These are phyloP conservation scores for Termitomyces sp. DNA, from an alignment of 768 basidiomycete genomes.

Conservation along the genomic window DNA sequence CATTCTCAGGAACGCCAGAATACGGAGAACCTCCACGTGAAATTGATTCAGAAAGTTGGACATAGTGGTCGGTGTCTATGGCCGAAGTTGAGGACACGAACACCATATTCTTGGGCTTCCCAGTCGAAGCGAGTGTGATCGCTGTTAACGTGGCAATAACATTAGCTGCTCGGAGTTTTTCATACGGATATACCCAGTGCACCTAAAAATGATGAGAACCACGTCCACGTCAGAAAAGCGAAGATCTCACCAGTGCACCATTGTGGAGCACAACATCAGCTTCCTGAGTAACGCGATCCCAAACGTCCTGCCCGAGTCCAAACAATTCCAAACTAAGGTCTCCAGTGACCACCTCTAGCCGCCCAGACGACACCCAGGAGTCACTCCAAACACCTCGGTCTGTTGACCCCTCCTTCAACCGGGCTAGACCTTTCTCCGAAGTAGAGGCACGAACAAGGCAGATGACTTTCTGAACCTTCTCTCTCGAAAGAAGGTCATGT, in stretches of 20 bases:
- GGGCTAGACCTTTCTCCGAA: constrained; percentile 55
- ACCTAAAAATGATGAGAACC: constrained; percentile 48
- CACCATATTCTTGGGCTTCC: constrained; percentile 74
- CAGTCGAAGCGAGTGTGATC: constrained; percentile 70
- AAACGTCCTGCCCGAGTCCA: constrained; percentile 61
- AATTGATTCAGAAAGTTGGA: constrained; percentile 76
- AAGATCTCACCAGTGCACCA: constrained; percentile 83
- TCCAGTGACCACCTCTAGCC: constrained; percentile 79
- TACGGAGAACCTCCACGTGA: constrained; percentile 34
- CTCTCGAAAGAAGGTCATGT: constrained; percentile 66
- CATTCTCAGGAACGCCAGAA: constrained; percentile 79
- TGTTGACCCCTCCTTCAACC: constrained; percentile 67
- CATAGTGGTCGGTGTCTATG: constrained; percentile 88
- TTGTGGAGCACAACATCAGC: constrained; percentile 90
- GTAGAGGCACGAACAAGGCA: constrained; percentile 84
- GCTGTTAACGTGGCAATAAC: constrained; percentile 89
- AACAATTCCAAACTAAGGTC: constrained; percentile 77
- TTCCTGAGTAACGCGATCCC: constrained; percentile 66
- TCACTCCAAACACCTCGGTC: constrained; percentile 91
- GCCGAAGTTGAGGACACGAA: constrained; percentile 98
- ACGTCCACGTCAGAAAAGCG: background rate
- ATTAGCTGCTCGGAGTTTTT: constrained; percentile 87
- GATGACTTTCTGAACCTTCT: constrained; percentile 77
- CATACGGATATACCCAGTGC: constrained; percentile 99
- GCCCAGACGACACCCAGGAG: constrained; percentile 62